Conservation (phyloP, 108 stramenopile species). For the Phaeodactylum tricornutum region DNA sequence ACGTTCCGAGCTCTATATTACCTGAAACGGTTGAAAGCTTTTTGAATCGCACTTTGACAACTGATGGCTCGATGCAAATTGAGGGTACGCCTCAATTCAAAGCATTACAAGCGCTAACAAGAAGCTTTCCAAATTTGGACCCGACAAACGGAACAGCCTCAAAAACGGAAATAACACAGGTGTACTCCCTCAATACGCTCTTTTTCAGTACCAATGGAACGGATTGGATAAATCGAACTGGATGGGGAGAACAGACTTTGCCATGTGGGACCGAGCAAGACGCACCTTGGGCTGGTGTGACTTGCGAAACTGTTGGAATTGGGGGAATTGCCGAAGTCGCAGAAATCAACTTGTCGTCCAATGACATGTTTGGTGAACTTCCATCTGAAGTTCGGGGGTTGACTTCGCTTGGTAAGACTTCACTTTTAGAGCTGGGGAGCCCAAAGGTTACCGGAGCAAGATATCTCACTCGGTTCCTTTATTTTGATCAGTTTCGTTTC, state of each 20-base stretch:
- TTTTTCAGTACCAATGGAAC: conserved; percentile 6
- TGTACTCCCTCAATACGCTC: conserved; percentile 4
- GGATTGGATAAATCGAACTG: not conserved
- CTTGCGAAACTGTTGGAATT: not conserved
- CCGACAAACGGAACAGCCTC: not conserved
- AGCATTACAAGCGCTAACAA: not conserved
- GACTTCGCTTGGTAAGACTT: not conserved
- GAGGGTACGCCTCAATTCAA: conserved; percentile 1
- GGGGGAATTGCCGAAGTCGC: too few relatives aligned
- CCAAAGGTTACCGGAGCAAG: not conserved
- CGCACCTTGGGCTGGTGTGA: conserved; percentile 4
- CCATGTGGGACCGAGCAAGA: conserved; percentile 3
- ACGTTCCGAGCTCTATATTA: too few relatives aligned
- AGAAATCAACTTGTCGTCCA: not conserved
- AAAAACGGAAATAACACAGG: not conserved
- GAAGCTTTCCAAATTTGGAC: conserved; percentile 1
- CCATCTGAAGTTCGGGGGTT: conserved; percentile 2
- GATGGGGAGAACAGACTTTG: too few relatives aligned
- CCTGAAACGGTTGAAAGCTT: conserved; percentile 2
- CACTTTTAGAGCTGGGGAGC: not conserved
- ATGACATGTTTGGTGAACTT: not conserved
- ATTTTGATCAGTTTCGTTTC: not conserved
- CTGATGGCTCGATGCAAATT: conserved; percentile 1
- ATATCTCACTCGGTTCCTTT: not conserved
- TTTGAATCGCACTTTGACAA: conserved; percentile 1